Conservation (phyloP, 1,139 yeast species). For the Meyerozyma carpophila region DNA sequence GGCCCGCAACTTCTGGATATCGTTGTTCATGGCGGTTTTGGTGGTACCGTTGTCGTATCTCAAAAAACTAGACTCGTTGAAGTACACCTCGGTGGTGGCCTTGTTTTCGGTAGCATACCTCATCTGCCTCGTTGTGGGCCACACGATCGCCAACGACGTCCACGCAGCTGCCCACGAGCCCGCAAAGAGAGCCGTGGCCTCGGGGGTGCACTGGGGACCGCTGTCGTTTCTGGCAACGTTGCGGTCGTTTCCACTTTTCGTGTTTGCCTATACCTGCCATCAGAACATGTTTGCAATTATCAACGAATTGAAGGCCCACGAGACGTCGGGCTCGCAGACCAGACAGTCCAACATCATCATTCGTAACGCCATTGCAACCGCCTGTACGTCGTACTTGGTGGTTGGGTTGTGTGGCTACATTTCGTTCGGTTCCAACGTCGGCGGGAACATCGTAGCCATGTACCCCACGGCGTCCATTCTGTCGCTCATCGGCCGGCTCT, state of each 20-base stretch:
- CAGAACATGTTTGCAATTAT: constrained; percentile 90
- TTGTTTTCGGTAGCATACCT: constrained; percentile 76
- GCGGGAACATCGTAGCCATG: constrained; percentile 65
- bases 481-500: constrained; percentile 63
- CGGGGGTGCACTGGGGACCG: constrained; percentile 33
- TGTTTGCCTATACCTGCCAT: constrained; percentile 93
- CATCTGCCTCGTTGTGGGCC: constrained; percentile 64
- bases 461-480: constrained; percentile 54
- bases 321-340: constrained; percentile 40
- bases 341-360: constrained; percentile 52
- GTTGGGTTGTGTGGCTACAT: constrained; percentile 85
- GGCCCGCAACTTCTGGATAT: constrained; percentile 65
- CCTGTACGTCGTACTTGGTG: constrained; percentile 55
- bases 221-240: constrained; percentile 31
- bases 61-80: constrained; percentile 74
- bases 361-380: constrained; percentile 51
- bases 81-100: constrained; percentile 83
- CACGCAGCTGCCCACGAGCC: constrained; percentile 15
- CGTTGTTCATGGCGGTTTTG: constrained; percentile 53
- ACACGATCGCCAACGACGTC: constrained; percentile 44
- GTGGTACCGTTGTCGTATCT: constrained; percentile 70
- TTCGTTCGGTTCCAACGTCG: constrained; percentile 73
- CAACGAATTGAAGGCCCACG: constrained; percentile 52
- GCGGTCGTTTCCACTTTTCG: constrained; percentile 74
- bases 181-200: not conserved